Percentiles rank a stretch among this genome's conserved stretches.
These are phyloP conservation scores for Leccinum boreale DNA, from an alignment of 768 basidiomycete genomes.

Conservation along the genomic window DNA sequence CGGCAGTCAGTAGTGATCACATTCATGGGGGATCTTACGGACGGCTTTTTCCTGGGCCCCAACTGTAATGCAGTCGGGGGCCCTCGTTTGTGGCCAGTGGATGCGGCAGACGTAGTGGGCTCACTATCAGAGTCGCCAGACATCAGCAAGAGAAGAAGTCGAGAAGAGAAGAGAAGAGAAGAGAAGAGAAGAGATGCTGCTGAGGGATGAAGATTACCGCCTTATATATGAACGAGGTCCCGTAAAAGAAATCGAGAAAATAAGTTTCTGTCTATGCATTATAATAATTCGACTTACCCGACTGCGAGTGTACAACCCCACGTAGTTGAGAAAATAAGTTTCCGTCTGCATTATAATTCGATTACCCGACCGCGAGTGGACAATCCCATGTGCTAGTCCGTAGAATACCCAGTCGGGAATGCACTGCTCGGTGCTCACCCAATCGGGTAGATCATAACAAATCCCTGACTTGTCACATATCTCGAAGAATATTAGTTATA, in stretches of 20 bases:
- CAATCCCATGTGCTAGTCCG: neutral
- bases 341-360: too few relatives aligned
- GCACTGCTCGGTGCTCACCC: neutral
- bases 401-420: neutral
- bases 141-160: neutral
- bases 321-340: too few relatives aligned
- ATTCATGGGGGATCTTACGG: neutral
- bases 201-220: neutral
- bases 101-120: neutral
- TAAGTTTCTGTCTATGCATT: neutral
- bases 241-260: neutral
- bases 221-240: neutral
- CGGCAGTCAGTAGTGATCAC: neutral
- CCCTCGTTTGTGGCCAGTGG: neutral
- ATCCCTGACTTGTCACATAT: too few relatives aligned
- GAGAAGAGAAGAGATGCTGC: neutral
- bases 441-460: neutral
- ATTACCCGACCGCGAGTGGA: neutral
- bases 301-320: too few relatives aligned
- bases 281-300: neutral
- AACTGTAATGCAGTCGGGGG: neutral
- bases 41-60: neutral
- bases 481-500: too few relatives aligned
- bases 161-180: neutral
- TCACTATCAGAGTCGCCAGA: neutral